Conservation (phyloP, 2,329 filamentous ascomycete genomes). For the Sarocladium brachiariae region DNA sequence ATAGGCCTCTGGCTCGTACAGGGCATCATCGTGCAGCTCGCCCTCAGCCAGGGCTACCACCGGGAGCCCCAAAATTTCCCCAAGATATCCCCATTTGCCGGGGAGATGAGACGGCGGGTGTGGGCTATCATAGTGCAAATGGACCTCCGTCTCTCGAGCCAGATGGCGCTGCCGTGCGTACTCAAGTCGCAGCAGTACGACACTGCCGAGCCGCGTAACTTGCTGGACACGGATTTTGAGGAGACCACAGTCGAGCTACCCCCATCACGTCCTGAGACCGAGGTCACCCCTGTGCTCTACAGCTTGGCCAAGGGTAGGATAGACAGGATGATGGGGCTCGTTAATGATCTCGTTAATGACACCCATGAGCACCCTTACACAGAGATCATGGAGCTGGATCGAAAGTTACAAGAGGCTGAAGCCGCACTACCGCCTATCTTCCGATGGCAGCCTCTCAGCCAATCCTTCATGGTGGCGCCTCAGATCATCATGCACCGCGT, state of each 20-base stretch:
- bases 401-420: slow-evolving; percentile 27
- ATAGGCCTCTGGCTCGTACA: slow-evolving; percentile 28
- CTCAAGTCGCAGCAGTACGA: slow-evolving; percentile 31
- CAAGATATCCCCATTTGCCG: slow-evolving; percentile 31
- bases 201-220: slow-evolving; percentile 34
- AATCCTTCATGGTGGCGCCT: slow-evolving; percentile 23
- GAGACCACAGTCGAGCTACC: slow-evolving; percentile 26
- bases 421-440: no score
- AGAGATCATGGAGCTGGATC: slow-evolving; percentile 22
- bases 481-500: slow-evolving; percentile 21
- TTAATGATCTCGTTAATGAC: slow-evolving; percentile 11
- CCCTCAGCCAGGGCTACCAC: slow-evolving; percentile 32
- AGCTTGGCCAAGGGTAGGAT: slow-evolving; percentile 22
- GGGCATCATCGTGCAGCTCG: slow-evolving; percentile 26
- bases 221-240: slow-evolving; percentile 36
- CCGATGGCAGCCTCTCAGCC: no score
- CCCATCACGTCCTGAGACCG: slow-evolving; percentile 28
- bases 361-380: slow-evolving; percentile 20
- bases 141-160: slow-evolving; percentile 33
- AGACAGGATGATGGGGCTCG: slow-evolving; percentile 17
- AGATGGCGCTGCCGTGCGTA: slow-evolving; percentile 37
- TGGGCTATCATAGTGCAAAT: slow-evolving; percentile 35
- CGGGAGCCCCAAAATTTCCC: slow-evolving; percentile 34
- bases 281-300: slow-evolving; percentile 32
- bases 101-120: slow-evolving; percentile 37